Evolutionary conservation across 2,329 filamentous ascomycete genomes (phyloP).

Genomic region (Hymenoscyphus salicellus): DNA sequence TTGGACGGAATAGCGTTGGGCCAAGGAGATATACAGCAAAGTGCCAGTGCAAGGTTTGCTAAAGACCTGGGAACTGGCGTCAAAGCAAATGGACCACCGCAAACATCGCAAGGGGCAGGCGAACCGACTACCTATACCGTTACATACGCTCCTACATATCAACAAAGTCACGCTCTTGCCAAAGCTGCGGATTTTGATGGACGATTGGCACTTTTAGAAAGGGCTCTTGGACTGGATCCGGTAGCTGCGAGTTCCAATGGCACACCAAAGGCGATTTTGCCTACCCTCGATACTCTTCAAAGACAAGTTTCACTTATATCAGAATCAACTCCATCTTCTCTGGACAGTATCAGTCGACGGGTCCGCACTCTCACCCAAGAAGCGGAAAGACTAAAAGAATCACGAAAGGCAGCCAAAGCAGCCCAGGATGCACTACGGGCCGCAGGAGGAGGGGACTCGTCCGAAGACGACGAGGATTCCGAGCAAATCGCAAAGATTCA

Average conservation of each 20-base stretch:
- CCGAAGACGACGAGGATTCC: conserved; percentile 51
- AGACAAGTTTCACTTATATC: conserved; percentile 75
- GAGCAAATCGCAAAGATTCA: conserved; percentile 87
- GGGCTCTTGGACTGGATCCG: conserved; percentile 73
- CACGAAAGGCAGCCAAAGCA: conserved; percentile 59
- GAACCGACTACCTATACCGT: conserved; percentile 57
- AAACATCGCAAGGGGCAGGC: conserved; percentile 25
- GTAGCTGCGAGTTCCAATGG: conserved; percentile 58
- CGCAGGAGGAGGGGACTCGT: conserved; percentile 36
- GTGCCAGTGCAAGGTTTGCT: conserved; percentile 28
- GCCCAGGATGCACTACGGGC: conserved; percentile 57
- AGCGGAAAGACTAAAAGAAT: conserved; percentile 67
- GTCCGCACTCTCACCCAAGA: conserved; percentile 70
- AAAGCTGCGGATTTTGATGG: conserved; percentile 86
- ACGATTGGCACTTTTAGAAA: conserved; percentile 75
- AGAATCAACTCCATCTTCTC: conserved; percentile 66
- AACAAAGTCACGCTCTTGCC: conserved; percentile 68
- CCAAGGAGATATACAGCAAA: conserved; percentile 18
- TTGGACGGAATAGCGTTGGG: conserved; percentile 61
- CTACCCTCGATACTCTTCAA: conserved; percentile 76
- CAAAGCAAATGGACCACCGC: conserved; percentile 29
- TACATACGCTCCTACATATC: conserved; percentile 62
- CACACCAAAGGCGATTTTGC: conserved; percentile 68
- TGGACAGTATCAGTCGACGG: conserved; percentile 68
- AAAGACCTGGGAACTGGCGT: conserved; percentile 33